phyloP scores from a whole-genome alignment of 768 basidiomycete genomes.

The Paxillus rubicundulus region DNA sequence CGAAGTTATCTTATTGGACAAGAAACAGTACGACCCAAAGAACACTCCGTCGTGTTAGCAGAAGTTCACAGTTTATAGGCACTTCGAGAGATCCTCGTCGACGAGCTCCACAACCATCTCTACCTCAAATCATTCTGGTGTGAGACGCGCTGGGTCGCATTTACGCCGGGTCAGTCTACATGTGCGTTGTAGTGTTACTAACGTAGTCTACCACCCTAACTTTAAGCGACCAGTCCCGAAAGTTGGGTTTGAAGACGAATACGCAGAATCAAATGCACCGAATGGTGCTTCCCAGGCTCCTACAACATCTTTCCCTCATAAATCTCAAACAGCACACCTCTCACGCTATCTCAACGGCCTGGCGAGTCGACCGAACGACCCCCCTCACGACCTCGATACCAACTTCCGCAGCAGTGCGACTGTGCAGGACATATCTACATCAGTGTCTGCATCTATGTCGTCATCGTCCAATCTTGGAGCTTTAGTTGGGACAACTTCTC shows the following conservation, averaged over 20 bases:
- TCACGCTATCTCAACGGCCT: slow-evolving; percentile 64
- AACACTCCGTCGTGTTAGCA: not conserved
- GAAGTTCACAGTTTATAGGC: slow-evolving; percentile 50
- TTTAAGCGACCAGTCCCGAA: slow-evolving; percentile 49
- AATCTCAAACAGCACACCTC: slow-evolving; percentile 48
- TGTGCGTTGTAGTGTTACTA: slow-evolving; percentile 49
- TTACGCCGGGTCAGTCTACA: slow-evolving; percentile 71
- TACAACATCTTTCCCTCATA: slow-evolving; percentile 38
- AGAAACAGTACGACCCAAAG: slow-evolving; percentile 63
- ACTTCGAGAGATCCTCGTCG: slow-evolving; percentile 86
- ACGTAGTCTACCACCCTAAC: slow-evolving; percentile 9
- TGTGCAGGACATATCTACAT: slow-evolving; percentile 18
- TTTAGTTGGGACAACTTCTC: slow-evolving; percentile 10
- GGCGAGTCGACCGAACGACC: slow-evolving; percentile 71
- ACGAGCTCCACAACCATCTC: slow-evolving; percentile 95
- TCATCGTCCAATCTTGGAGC: no score
- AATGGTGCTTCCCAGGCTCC: slow-evolving; percentile 24
- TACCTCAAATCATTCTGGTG: slow-evolving; percentile 97
- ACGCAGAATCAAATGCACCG: slow-evolving; percentile 18
- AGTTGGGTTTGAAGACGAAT: slow-evolving; percentile 62
- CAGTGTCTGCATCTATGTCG: slow-evolving; percentile 15
- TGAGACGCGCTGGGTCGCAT: slow-evolving; percentile 87
- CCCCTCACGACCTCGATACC: slow-evolving; percentile 60
- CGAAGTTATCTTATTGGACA: slow-evolving; percentile 81
- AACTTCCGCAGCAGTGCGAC: slow-evolving; percentile 25